Evolutionary conservation across 139 green algal species (phyloP), one percentile per base, ranked within the genome.

Genomic region (Chlamydomonas sp.): DNA sequence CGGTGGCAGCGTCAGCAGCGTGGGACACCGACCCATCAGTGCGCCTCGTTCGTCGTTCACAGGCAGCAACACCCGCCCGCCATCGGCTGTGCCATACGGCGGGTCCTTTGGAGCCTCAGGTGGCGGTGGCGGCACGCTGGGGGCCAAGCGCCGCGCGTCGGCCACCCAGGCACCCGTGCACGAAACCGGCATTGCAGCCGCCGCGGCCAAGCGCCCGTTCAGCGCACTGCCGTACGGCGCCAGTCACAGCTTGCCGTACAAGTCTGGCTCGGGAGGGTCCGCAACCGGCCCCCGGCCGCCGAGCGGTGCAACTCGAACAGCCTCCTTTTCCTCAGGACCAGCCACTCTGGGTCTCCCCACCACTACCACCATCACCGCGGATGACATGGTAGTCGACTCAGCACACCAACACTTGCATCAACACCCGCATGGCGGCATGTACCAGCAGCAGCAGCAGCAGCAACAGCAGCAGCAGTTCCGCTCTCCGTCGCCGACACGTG

Each of bases 11-110:
- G 73, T 5, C 73, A 61, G 7, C 73, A 61, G 31, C 31, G 31
- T 49, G 31, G 31, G 31, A 49, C 31, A 49, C 31, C 79, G 79
- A 31, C 63, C 79, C 2, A 8, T 63, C 79, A 84, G 79, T 16
- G 79, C 79, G 79, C 79, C 79, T 16, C 20, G 79, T 2, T 7
- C 59, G 78, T 84, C 79, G 64, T 75, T 63, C 63, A 31, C 12
- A 18, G 5, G 31, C 78, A 7, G 60, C 59, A 9, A 60, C 60
- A 59, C 61, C 60, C 60, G 59, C 61, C 68, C 77, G 15, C 7
- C 14, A 58, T 49, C 75, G 2, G 2, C 18, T 57, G 75, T 18
- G 75, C 57, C 75, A 58, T 1, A 69, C 57, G 77, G 77, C 71
- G 71, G 71, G 5, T 5, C 60, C 60, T 17, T 5, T 12, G 77